Evolutionary conservation across 23 red algal genomes (phyloP).

Genomic region (Gracilaria gracilis): DNA sequence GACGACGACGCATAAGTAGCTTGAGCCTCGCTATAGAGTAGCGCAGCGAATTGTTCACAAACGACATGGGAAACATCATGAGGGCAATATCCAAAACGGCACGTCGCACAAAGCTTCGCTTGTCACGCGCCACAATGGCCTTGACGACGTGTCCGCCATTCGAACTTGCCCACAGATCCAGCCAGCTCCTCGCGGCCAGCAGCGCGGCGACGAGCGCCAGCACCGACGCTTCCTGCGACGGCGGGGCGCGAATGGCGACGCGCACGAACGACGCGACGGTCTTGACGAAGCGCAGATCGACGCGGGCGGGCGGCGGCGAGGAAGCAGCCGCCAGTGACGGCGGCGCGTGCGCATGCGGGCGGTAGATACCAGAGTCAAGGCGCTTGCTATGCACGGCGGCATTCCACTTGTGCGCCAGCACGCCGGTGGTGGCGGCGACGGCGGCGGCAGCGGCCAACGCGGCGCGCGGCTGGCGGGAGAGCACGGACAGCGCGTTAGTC

Average conservation of each 20-base stretch:
- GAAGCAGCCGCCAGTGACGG: slow-evolving; percentile 1
- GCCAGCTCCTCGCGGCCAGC: slow-evolving; percentile 77
- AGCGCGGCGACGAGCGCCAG: slow-evolving; percentile 68
- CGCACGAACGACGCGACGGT: slow-evolving; percentile 72
- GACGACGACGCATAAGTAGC: slow-evolving; percentile 77
- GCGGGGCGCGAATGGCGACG: slow-evolving; percentile 76
- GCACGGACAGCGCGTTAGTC: slow-evolving; percentile 68
- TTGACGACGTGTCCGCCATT: slow-evolving; percentile 98
- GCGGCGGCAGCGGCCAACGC: slow-evolving; percentile 62
- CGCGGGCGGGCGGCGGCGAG: background rate
- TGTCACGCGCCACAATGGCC: slow-evolving; percentile 92
- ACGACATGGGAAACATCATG: slow-evolving; percentile 96
- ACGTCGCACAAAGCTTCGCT: slow-evolving; percentile 74
- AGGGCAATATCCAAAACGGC: slow-evolving; percentile 83
- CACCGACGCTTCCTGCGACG: slow-evolving; percentile 67
- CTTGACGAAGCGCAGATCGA: slow-evolving; percentile 79
- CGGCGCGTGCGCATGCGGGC: background rate
- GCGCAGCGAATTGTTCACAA: slow-evolving; percentile 93
- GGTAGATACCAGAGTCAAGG: slow-evolving; percentile 46
- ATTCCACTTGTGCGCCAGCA: slow-evolving; percentile 78
- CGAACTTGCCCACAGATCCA: slow-evolving; percentile 93
- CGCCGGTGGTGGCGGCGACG: slow-evolving; percentile 59
- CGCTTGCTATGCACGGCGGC: slow-evolving; percentile 73
- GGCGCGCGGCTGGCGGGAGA: slow-evolving; percentile 66
- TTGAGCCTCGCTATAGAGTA: slow-evolving; percentile 85